Evolutionary conservation across 2,329 filamentous ascomycete species (phyloP), one percentile per base, ranked within the genome.

Genomic region (Xylariales sp.): DNA sequence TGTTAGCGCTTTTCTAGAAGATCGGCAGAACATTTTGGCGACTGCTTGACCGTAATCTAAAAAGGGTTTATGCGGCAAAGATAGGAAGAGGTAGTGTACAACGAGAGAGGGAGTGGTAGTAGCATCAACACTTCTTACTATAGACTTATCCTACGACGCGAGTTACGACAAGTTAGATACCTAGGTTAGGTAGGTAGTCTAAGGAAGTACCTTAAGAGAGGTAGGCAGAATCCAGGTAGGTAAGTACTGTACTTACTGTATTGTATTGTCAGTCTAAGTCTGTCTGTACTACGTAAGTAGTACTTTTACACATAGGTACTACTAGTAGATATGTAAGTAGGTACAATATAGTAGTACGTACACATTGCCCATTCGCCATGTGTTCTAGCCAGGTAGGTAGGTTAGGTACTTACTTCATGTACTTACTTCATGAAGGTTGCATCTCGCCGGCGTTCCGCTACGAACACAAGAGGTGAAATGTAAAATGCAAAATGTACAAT

Each of bases 1-100:
- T 18, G 34, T 52, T 68, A 68, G 62, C 49, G 59, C 10, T 46
- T 9, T 70, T 70, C 68, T 69, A 70, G 68, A 70, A 70, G 68
- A 69, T 69, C 68, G 60, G 65, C 64, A 32, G 67, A 70, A 69
- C 56, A 62, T 53, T 57, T 45, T 45, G 34, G 56, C 36, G 43
- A 56, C 49, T 53, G 50, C 52, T 64, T 59, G 50, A 61, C n/a
- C 34, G 60, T 52, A 59, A 64, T 67, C 54, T 67, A 49, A 64
- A 64, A 55, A 54, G 48, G 55, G 58, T 43, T 50, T 18, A 39
- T 39, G 36, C 36, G 8, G 62, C 36, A 39, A 39, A 52, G 23
- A 23, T 23, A 23, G 23, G 23, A 23, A 23, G 23, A 23, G 23
- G n/a, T n/a, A n/a, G n/a, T n/a, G n/a, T 53, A 59, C 39, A 23